These are phyloP conservation scores for Fusarium verrucosum DNA, from an alignment of 2,329 filamentous ascomycete species.

Conservation along the genomic window DNA sequence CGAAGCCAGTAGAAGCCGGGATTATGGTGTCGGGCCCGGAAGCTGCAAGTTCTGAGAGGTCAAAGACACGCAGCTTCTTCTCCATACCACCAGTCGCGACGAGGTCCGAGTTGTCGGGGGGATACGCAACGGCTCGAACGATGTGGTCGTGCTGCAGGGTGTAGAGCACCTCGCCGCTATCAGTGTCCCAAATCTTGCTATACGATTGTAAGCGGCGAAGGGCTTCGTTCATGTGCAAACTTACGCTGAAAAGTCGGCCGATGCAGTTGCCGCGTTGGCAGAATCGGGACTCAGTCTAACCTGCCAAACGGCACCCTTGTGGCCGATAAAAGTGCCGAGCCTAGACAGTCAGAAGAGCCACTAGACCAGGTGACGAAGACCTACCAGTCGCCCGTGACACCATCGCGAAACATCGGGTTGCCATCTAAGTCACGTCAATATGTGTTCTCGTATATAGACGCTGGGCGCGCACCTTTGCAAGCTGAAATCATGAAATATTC, in stretches of 20 bases:
- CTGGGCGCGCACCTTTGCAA: slow-evolving; percentile 73
- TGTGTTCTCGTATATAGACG: slow-evolving; percentile 15
- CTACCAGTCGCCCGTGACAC: slow-evolving; percentile 92
- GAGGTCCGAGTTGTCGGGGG: slow-evolving; percentile 80
- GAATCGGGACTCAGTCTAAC: slow-evolving; percentile 89
- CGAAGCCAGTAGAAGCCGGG: slow-evolving; percentile 73
- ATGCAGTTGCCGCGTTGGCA: slow-evolving; percentile 87
- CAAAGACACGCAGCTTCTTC: slow-evolving; percentile 95
- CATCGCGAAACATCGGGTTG: slow-evolving; percentile 97
- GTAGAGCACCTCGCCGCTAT: slow-evolving; percentile 87
- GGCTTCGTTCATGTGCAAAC: slow-evolving; percentile 43
- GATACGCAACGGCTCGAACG: slow-evolving; percentile 91
- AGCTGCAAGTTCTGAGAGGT: slow-evolving; percentile 71
- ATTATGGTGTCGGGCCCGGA: slow-evolving; percentile 57
- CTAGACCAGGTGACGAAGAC: slow-evolving; percentile 2
- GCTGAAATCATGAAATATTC: slow-evolving; percentile 89
- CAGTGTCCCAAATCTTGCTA: slow-evolving; percentile 97
- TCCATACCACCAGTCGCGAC: slow-evolving; percentile 94
- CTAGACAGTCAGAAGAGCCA: slow-evolving; percentile 55
- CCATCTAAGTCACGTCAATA: slow-evolving; percentile 70
- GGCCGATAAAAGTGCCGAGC: slow-evolving; percentile 97
- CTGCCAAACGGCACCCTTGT: slow-evolving; percentile 99
- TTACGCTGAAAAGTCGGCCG: slow-evolving; percentile 94
- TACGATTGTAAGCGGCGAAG: slow-evolving; percentile 44
- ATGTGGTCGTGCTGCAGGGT: slow-evolving; percentile 94